phyloP scores from a whole-genome alignment of 1,284 basidiomycete genomes.

The Sanguinoderma infundibulare region DNA sequence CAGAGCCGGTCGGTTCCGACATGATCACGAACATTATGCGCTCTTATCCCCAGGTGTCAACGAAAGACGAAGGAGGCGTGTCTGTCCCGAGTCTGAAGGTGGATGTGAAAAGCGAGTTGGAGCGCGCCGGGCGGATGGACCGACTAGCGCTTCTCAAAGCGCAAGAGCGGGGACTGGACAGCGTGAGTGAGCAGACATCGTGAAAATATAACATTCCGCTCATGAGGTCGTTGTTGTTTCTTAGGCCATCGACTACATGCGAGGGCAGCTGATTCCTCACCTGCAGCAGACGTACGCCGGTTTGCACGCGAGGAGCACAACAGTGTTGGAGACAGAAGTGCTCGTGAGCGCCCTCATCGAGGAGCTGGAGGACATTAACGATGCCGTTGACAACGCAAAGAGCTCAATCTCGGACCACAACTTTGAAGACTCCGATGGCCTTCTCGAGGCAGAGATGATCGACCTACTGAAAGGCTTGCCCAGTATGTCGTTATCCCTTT shows the following conservation, averaged over 20 bases:
- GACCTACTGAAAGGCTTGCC: slow-evolving; percentile 22
- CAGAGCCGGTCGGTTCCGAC: neutral
- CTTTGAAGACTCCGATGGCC: neutral
- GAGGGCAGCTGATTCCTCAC: slow-evolving; percentile 17
- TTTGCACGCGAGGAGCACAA: slow-evolving; percentile 4
- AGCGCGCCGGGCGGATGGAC: slow-evolving; percentile 29
- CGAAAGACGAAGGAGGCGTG: neutral
- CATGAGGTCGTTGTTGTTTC: neutral
- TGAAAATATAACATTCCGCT: neutral
- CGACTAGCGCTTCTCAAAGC: slow-evolving; percentile 24
- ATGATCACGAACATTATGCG: neutral
- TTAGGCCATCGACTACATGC: slow-evolving; percentile 21
- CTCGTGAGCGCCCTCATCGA: slow-evolving; percentile 32
- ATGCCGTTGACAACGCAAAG: slow-evolving; percentile 25
- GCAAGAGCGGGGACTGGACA: slow-evolving; percentile 25
- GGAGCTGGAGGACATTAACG: slow-evolving; percentile 34
- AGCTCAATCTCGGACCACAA: neutral
- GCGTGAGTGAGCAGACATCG: slow-evolving; percentile 13
- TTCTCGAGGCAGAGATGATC: slow-evolving; percentile 17
- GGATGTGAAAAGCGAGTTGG: slow-evolving; percentile 22
- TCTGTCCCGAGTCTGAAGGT: neutral
- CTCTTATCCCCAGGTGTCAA: neutral
- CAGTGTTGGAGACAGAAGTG: slow-evolving; percentile 27
- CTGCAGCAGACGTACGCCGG: slow-evolving; percentile 14
- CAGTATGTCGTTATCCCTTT: slow-evolving; percentile 4